Base-by-base conservation (phyloP, 1,284 basidiomycete genomes). In the Marasmius sp. region DNA sequence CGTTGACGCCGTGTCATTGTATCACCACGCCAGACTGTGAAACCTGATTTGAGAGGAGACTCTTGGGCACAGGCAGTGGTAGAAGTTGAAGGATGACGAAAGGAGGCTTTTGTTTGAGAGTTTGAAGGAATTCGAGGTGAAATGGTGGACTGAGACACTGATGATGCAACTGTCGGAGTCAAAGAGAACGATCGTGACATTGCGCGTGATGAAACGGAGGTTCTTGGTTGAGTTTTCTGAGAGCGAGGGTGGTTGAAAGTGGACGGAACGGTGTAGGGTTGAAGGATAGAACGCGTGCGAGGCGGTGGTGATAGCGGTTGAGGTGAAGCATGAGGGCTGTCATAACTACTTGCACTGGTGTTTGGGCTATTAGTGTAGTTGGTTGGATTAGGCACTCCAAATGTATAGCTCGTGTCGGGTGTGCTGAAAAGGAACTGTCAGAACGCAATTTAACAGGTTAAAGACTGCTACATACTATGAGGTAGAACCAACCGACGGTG, bases 351-450 rank as follows among this genome's bases (percentile, higher is more conserved):
- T 16, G 34, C 16, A 18, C 52, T 38, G 36, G 33, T 54, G 37
- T n/a, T 38, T n/a, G 52, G 52, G 16, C 11, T n/a, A 6, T 14
- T n/a, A 1, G 8, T n/a, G 34, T 37, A 49, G 49, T 57, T 41
- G 56, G 58, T 34, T 37, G 59, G 14, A 14, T 48, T 48, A 18
- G 57, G 57, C 18, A 58, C 45, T 16, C 57, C 57, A 16, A 58
- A 58, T 5, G 57, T 58, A 37, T 49, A 49, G 48, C 41, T 58
- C 5, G 57, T 45, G 45, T 58, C 57, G 27, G 57, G 57, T 14
- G 57, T 58, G 16, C 57, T 58, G 20, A 27, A 49, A 33, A 48
- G 45, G 11, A 20, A 22, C 34, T n/a, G 39, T 33, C 10, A 33
- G 55, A 36, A 18, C 18, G n/a, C 37, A n/a, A n/a, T 9, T 11